Evolutionary conservation across 2,329 filamentous ascomycete species (phyloP), one percentile per base, ranked within the genome.

Genomic region (Phyllosticta citrichinensis): DNA sequence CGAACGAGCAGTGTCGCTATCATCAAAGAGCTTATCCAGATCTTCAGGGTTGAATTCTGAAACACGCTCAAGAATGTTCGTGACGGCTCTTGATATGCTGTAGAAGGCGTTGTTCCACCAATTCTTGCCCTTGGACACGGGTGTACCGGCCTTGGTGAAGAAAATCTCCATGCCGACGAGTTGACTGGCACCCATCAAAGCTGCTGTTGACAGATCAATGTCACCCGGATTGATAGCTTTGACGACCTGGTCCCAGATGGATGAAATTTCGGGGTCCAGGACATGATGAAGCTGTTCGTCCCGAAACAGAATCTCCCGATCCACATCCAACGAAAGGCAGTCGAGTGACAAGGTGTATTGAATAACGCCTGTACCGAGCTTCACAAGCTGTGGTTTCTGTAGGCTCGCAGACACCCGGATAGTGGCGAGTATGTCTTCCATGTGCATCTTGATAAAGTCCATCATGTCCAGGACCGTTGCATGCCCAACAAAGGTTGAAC

Each of bases 81-180:
- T 86, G 24, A 96, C 83, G 33, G 83, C 80, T 58, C 81, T 78
- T 52, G 82, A 84, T 1, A 87, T 75, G 61, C 83, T 77, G 24
- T 79, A 78, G 62, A 93, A 87, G 24, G 87, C 84, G 55, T 80
- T 75, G 69, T 97, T 97, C 79, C 96, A 97, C 27, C 83, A 80
- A n/a, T 79, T 78, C 67, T 87, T 87, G 62, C 74, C 85, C 74
- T 75, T 80, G 66, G 68, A 81, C 68, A 66, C 66, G 56, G 68
- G 68, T 17, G 70, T 65, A 4, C 71, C 67, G 47, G 72, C 66
- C 61, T 74, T 76, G 62, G 73, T 67, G 4, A 71, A 68, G 61
- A 96, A 87, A 60, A 84, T 83, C 71, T 97, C 92, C 20, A 96
- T 78, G 0, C 87, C 85, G 20, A 90, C 83, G 0, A 97, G 77